Percentiles rank a stretch among this genome's conserved stretches.
phyloP scores from a whole-genome alignment of 768 basidiomycete genomes.

The Stropharia rugosoannulata region DNA sequence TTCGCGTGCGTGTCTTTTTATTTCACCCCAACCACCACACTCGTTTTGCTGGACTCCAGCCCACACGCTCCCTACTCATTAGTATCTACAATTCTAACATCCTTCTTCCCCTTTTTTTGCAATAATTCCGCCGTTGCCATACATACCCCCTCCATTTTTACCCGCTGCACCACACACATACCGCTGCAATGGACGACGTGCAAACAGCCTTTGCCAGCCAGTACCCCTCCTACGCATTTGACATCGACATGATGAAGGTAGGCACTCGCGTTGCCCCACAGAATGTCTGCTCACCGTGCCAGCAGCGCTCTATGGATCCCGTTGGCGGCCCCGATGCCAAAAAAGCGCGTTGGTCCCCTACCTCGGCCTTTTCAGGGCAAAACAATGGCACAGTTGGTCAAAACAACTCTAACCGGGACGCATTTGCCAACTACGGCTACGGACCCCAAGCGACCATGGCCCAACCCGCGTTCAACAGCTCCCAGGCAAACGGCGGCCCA shows the following conservation, averaged over 20 bases:
- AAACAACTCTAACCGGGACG: conserved; percentile 51
- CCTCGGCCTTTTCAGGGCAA: conserved; percentile 43
- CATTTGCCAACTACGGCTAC: conserved; percentile 87
- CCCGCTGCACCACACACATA: conserved; percentile 26
- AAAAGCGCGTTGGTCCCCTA: conserved; percentile 89
- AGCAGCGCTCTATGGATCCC: conserved; percentile 83
- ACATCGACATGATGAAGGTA: conserved; percentile 94
- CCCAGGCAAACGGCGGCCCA: conserved; percentile 40
- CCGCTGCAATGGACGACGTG: conserved; percentile 66
- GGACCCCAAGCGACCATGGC: conserved; percentile 69
- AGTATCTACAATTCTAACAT: conserved; percentile 46
- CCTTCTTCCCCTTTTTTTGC: conserved; percentile 46
- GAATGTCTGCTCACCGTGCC: conserved; percentile 5
- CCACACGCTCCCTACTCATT: conserved; percentile 56
- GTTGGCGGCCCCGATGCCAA: conserved; percentile 81
- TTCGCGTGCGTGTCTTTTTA: conserved; percentile 39
- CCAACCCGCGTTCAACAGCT: conserved; percentile 53
- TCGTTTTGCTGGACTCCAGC: conserved; percentile 37
- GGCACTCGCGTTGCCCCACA: conserved; percentile 13
- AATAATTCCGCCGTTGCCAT: conserved; percentile 47
- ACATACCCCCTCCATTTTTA: conserved; percentile 42
- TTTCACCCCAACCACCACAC: conserved; percentile 41
- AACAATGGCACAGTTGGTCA: conserved; percentile 32
- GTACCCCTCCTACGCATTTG: conserved; percentile 73
- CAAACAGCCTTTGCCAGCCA: conserved; percentile 69